phyloP scores from a whole-genome alignment of 2,329 filamentous ascomycete species.

The Trichoderma arundinaceum region DNA sequence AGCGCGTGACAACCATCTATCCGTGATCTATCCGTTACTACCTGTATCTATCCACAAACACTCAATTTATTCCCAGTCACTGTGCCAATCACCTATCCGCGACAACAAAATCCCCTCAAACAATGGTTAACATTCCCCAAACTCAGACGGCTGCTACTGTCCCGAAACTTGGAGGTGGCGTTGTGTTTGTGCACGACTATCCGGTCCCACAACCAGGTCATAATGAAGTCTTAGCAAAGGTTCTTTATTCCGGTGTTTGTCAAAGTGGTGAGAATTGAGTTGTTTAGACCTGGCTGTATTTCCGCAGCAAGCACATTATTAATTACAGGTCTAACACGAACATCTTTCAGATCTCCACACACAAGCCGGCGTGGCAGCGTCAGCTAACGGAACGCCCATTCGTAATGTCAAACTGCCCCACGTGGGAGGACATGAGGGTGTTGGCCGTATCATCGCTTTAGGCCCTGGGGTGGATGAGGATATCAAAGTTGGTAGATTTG shows the following conservation, averaged over 20 bases:
- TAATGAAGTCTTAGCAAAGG: slow-evolving; percentile 35
- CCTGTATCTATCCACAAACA: neutral
- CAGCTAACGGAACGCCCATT: slow-evolving; percentile 30
- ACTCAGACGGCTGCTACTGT: slow-evolving; percentile 35
- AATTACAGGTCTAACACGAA: neutral
- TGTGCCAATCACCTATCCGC: neutral
- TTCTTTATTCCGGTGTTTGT: slow-evolving; percentile 34
- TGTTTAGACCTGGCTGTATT: neutral
- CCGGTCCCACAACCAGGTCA: slow-evolving; percentile 33
- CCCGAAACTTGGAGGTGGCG: slow-evolving; percentile 32
- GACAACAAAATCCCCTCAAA: neutral
- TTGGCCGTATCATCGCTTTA: slow-evolving; percentile 32
- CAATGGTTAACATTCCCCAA: slow-evolving; percentile 31
- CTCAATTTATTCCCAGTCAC: neutral
- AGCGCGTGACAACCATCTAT: neutral
- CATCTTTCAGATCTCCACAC: slow-evolving; percentile 32
- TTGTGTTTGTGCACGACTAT: slow-evolving; percentile 34
- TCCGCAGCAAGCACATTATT: neutral
- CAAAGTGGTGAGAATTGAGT: slow-evolving; percentile 31
- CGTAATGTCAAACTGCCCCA: slow-evolving; percentile 33
- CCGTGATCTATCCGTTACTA: neutral
- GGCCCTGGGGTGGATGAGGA: slow-evolving; percentile 32
- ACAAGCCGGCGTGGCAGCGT: slow-evolving; percentile 30
- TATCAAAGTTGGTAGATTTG: slow-evolving; percentile 30
- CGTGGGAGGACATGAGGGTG: slow-evolving; percentile 33